Evolutionary conservation across 805 yeast species (phyloP), one percentile per base, ranked within the genome.

Genomic region (Schizosaccharomyces cryophilus): DNA sequence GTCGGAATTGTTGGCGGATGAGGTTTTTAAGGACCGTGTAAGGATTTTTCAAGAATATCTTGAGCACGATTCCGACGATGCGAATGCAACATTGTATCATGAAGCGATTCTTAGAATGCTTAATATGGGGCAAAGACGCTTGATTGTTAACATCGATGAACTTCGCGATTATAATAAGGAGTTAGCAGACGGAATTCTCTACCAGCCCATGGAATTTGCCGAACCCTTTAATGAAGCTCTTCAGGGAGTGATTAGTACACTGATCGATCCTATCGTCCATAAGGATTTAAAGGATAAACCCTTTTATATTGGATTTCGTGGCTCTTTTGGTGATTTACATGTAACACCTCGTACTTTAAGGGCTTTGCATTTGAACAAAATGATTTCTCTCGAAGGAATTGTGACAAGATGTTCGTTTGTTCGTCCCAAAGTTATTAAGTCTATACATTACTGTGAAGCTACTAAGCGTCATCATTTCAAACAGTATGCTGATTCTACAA

Each of bases 391-490:
- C 29, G 96, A 93, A 72, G 98, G 98, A 62, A 93, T 93, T 66
- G 95, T 93, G 19, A 90, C 97, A 0, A 78, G 93, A 64, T 89
- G 95, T 38, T 88, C 96, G 0, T 75, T 93, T 62, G 95, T 93
- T 54, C 79, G 97, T 64, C 98, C 98, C 45, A 90, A 90, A 70
- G 79, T 90, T 61, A 78, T 88, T 59, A 79, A 95, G 66, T 87
- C 95, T 11, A 95, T 93, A 35, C 97, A 90, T 73, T 90, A 85
- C 70, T 87, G 94, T 64, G 95, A 87, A 62, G 78, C 78, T 51
- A 85, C 94, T 0, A 83, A 84, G 29, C 78, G 84, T 64, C 89
- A 89, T 70, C 89, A 87, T 69, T 86, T 95, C 63, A 79, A 96
- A 72, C 95, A 87, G 67, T 93, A 90, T 70, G 80, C 87, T 61